Evolutionary conservation across 305 asterid species (phyloP).

Genomic region (Salvia sclarea): DNA sequence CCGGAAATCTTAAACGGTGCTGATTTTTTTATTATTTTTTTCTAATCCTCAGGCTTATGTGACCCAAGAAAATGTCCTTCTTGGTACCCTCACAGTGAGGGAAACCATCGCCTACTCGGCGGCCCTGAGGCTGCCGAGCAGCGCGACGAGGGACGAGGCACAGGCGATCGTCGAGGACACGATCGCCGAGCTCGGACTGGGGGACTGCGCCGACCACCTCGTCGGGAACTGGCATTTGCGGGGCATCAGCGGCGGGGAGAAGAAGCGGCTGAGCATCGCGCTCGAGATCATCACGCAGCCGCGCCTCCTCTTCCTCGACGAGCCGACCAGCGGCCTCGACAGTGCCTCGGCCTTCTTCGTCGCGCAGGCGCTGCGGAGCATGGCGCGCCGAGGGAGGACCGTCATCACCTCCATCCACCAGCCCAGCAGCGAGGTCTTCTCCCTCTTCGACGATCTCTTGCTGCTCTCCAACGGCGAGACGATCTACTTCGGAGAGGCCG

Average conservation of each 20-base stretch:
- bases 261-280: slow-evolving; percentile 88
- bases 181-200: slow-evolving; percentile 83
- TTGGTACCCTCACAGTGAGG: slow-evolving; percentile 88
- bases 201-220: slow-evolving; percentile 73
- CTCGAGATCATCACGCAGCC: slow-evolving; percentile 85
- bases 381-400: slow-evolving; percentile 69
- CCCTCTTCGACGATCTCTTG: slow-evolving; percentile 81
- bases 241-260: slow-evolving; percentile 97
- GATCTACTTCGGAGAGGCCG: slow-evolving; percentile 80
- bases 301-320: slow-evolving; percentile 72
- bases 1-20: too few species aligned
- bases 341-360: slow-evolving; percentile 93
- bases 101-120: slow-evolving; percentile 88
- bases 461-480: slow-evolving; percentile 78
- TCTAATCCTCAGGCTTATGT: slow-evolving; percentile 99
- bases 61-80: slow-evolving; percentile 77
- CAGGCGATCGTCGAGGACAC: slow-evolving; percentile 54
- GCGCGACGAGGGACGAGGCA: slow-evolving; percentile 41
- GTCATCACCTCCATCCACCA: slow-evolving; percentile 88
- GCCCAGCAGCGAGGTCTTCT: slow-evolving; percentile 93
- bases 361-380: slow-evolving; percentile 64
- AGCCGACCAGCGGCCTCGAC: slow-evolving; percentile 92
- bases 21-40: too few species aligned
- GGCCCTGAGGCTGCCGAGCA: slow-evolving; percentile 64
- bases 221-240: slow-evolving; percentile 92